These are phyloP conservation scores for Penicillium sp. DNA, from an alignment of 2,329 filamentous ascomycete genomes.

Conservation along the genomic window DNA sequence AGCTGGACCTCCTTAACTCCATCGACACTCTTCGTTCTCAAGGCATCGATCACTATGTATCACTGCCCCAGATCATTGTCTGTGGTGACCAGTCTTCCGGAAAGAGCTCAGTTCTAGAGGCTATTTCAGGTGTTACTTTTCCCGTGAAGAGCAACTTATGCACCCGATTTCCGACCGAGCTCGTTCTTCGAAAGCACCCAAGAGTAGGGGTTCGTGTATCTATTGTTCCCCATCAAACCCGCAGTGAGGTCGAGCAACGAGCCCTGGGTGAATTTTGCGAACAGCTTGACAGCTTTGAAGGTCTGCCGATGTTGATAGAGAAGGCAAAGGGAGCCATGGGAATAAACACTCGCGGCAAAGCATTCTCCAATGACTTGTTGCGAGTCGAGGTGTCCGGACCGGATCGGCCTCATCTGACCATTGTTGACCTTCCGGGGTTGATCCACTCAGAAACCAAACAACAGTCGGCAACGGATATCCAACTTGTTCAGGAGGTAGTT, in stretches of 20 bases:
- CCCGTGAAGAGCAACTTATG: constrained; percentile 51
- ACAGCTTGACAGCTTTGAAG: constrained; percentile 9
- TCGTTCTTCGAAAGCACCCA: constrained; percentile 46
- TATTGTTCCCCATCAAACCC: constrained; percentile 33
- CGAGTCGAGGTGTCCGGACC: constrained; percentile 56
- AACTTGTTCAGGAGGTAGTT: too few species aligned
- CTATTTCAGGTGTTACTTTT: constrained; percentile 57
- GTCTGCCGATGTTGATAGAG: constrained; percentile 46
- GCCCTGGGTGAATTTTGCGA: too few species aligned
- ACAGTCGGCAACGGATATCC: too few species aligned
- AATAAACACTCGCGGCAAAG: constrained; percentile 26
- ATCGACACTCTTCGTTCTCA: constrained; percentile 49
- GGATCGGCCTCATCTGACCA: constrained; percentile 53
- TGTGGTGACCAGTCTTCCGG: constrained; percentile 57
- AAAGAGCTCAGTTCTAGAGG: constrained; percentile 61
- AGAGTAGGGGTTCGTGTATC: constrained; percentile 38
- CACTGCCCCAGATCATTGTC: constrained; percentile 52
- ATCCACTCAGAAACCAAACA: too few species aligned
- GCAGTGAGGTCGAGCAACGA: constrained; percentile 7
- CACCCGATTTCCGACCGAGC: constrained; percentile 57
- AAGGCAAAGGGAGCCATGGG: constrained; percentile 51
- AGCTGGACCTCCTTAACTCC: constrained; percentile 42
- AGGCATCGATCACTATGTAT: constrained; percentile 44
- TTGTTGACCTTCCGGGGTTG: constrained; percentile 58
- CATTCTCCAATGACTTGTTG: constrained; percentile 47